A percentile compares a stretch with the other conserved stretches of the same genome.
phyloP scores from a whole-genome alignment of 176 grass and related monocot species.

The Elaeis guineensis region DNA sequence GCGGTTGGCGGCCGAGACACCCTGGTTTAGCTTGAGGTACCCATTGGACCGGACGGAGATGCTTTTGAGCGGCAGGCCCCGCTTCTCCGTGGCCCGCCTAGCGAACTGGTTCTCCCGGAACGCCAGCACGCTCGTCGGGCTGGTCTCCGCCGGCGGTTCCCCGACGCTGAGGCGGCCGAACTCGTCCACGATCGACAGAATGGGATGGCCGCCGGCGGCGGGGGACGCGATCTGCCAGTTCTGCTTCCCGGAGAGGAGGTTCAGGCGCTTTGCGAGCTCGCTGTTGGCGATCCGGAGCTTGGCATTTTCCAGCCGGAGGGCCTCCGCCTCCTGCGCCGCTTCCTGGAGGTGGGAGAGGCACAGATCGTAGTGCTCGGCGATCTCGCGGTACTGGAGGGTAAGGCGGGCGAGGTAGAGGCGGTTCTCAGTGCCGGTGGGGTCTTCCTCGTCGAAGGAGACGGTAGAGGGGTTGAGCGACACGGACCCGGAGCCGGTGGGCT shows the following conservation, averaged over 20 bases:
- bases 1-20: constrained; percentile 2
- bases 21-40: constrained; percentile 61
- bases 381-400: constrained; percentile 77
- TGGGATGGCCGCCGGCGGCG: neutral
- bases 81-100: constrained; percentile 30
- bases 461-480: constrained; percentile 65
- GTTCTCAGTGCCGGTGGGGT: constrained; percentile 36
- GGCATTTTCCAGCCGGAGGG: constrained; percentile 58
- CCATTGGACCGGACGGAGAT: constrained; percentile 79
- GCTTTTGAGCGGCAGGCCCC: constrained; percentile 55
- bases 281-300: constrained; percentile 57
- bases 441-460: constrained; percentile 40
- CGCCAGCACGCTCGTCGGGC: constrained; percentile 25
- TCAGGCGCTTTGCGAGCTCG: constrained; percentile 54
- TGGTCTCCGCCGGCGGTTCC: constrained; percentile 16
- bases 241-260: constrained; percentile 37
- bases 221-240: constrained; percentile 1
- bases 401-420: constrained; percentile 66
- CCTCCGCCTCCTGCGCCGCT: constrained; percentile 44
- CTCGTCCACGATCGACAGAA: constrained; percentile 34
- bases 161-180: constrained; percentile 36
- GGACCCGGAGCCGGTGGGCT: constrained; percentile 41
- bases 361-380: constrained; percentile 74
- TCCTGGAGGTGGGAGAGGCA: constrained; percentile 80
- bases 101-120: constrained; percentile 8